Evolutionary conservation across 192 early-diverging fungal genomes (phyloP).

Genomic region (Helicostylum pulchrum): DNA sequence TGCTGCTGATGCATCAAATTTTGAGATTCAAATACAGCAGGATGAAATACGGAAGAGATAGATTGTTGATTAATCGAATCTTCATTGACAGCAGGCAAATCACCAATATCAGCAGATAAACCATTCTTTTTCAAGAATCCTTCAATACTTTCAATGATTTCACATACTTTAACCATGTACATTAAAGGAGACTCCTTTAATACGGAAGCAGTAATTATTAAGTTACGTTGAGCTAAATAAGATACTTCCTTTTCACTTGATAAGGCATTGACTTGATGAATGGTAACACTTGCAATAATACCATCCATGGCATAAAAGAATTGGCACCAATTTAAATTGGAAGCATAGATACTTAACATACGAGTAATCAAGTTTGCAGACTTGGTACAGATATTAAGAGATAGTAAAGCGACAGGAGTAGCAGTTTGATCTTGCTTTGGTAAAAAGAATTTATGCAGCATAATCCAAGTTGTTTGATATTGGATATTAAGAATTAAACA

Average conservation of each 20-base stretch:
- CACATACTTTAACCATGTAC: slow-evolving; percentile 40
- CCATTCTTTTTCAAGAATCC: slow-evolving; percentile 34
- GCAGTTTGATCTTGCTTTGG: slow-evolving; percentile 42
- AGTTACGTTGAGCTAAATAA: slow-evolving; percentile 33
- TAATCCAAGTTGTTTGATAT: slow-evolving; percentile 43
- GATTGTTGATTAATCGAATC: slow-evolving; percentile 36
- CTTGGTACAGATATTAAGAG: slow-evolving; percentile 43
- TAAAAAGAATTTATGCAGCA: slow-evolving; percentile 44
- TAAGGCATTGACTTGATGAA: slow-evolving; percentile 41
- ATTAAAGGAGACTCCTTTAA: slow-evolving; percentile 31
- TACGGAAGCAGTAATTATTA: slow-evolving; percentile 36
- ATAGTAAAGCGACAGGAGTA: slow-evolving; percentile 38
- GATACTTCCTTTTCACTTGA: slow-evolving; percentile 39
- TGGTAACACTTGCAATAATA: slow-evolving; percentile 37
- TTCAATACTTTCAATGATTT: slow-evolving; percentile 40
- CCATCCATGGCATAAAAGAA: slow-evolving; percentile 42
- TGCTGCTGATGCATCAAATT: slow-evolving; percentile 3
- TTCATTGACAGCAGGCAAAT: slow-evolving; percentile 33
- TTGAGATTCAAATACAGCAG: slow-evolving; percentile 26
- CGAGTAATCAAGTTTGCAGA: slow-evolving; percentile 39
- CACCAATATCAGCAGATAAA: slow-evolving; percentile 23
- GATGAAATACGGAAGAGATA: slow-evolving; percentile 36
- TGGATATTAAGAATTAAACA: slow-evolving; percentile 38
- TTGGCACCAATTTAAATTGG: slow-evolving; percentile 37
- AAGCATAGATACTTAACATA: slow-evolving; percentile 36